phyloP scores from a whole-genome alignment of 1,139 yeast genomes.

The Chernovozyma aurita region DNA sequence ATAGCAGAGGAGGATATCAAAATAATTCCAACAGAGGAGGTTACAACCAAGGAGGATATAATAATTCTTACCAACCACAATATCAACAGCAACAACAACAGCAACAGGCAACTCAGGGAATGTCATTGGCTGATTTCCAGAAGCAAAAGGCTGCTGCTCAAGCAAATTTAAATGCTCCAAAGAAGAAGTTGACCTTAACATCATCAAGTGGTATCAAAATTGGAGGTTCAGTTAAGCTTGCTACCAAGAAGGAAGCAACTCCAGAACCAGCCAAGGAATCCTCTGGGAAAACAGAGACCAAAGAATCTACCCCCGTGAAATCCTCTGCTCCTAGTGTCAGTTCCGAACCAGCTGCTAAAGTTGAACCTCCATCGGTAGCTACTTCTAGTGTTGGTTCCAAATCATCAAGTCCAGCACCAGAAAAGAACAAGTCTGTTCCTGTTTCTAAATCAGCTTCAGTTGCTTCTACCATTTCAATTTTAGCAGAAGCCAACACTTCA shows the following conservation, averaged over 20 bases:
- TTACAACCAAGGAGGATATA: slow-evolving; percentile 16
- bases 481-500: slow-evolving; percentile 10
- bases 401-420: slow-evolving; percentile 10
- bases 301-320: slow-evolving; percentile 21
- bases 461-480: slow-evolving; percentile 14
- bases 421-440: slow-evolving; percentile 6
- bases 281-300: slow-evolving; percentile 9
- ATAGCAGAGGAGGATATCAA: slow-evolving; percentile 9
- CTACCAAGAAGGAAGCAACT: slow-evolving; percentile 18
- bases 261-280: slow-evolving; percentile 10
- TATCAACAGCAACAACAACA: slow-evolving; percentile 16
- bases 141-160: slow-evolving; percentile 53
- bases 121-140: slow-evolving; percentile 86
- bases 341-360: slow-evolving; percentile 10
- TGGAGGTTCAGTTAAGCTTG: slow-evolving; percentile 50
- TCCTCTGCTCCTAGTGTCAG: slow-evolving; percentile 13
- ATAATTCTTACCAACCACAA: slow-evolving; percentile 16
- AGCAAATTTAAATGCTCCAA: slow-evolving; percentile 49
- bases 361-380: slow-evolving; percentile 12
- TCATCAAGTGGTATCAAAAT: slow-evolving; percentile 65
- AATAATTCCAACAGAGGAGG: slow-evolving; percentile 16
- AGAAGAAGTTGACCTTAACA: slow-evolving; percentile 59
- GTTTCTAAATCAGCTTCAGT: slow-evolving; percentile 11
- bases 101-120: slow-evolving; percentile 47
- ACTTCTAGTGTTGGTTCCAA: slow-evolving; percentile 5